phyloP scores from a whole-genome alignment of 148 eudicot genomes.

The Chenopodium album region DNA sequence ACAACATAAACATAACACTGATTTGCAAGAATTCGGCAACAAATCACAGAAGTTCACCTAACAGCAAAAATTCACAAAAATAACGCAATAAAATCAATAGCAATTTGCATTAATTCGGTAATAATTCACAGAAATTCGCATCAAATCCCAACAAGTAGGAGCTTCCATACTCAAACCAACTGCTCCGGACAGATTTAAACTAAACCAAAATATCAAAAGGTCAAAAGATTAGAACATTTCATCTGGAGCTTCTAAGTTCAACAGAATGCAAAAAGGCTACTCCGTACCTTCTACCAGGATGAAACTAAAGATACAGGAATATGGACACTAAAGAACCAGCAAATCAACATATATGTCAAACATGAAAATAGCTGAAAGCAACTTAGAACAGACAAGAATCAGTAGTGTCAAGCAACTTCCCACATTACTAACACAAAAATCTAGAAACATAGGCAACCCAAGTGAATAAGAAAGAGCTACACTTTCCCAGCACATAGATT shows the following conservation, averaged over 20 bases:
- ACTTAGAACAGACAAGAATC: neutral
- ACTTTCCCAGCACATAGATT: no score
- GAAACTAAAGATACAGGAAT: neutral
- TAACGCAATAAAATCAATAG: no score
- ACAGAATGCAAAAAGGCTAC: neutral
- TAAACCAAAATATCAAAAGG: neutral
- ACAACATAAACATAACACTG: no score
- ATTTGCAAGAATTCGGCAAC: no score
- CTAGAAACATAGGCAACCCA: neutral
- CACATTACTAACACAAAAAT: neutral
- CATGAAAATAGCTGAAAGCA: neutral
- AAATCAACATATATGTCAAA: neutral
- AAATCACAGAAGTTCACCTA: no score
- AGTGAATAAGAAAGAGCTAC: neutral
- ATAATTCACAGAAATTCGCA: no score
- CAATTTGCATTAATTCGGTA: no score
- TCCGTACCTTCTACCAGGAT: no score
- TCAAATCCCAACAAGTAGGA: no score
- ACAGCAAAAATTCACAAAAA: no score
- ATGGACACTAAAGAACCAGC: neutral
- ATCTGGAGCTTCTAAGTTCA: neutral
- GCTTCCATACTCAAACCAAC: no score
- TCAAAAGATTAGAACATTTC: neutral
- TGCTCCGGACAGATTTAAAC: neutral
- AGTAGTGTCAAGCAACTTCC: neutral